These are phyloP conservation scores for Scedosporium minutisporum DNA, from an alignment of 2,329 filamentous ascomycete genomes.

Conservation along the genomic window DNA sequence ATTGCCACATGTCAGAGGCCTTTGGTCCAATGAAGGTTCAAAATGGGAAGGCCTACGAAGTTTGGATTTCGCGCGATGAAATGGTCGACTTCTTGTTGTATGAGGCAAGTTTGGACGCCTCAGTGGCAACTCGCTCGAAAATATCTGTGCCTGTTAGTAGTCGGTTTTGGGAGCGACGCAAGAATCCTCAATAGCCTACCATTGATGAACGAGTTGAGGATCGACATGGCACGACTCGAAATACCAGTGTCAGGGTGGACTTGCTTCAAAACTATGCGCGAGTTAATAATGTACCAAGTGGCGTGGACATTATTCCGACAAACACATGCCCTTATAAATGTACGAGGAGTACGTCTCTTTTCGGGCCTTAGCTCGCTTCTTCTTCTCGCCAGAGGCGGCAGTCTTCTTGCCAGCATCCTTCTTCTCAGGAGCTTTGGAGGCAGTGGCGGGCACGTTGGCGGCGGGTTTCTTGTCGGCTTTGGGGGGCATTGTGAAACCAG, in stretches of 20 bases:
- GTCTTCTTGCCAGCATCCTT: constrained; percentile 99
- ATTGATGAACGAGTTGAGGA: constrained; percentile 99
- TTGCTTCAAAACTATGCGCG: constrained; percentile 92
- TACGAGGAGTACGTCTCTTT: constrained; percentile 99
- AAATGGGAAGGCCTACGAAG: too few species aligned
- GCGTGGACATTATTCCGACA: too few species aligned
- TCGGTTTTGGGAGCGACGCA: constrained; percentile 8
- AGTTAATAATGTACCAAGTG: constrained; percentile 18
- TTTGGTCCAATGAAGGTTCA: too few species aligned
- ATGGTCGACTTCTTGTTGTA: constrained; percentile 99
- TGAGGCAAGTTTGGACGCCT: constrained; percentile 96
- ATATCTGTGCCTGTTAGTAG: constrained; percentile 76
- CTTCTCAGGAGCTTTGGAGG: constrained; percentile 71
- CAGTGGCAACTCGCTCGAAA: constrained; percentile 97
- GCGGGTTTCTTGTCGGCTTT: constrained; percentile 99
- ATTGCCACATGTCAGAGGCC: too few species aligned
- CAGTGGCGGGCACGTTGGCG: constrained; percentile 81
- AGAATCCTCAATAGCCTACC: constrained; percentile 44
- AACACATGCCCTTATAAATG: constrained; percentile 88
- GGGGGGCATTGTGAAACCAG: constrained; percentile 73
- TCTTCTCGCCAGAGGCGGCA: constrained; percentile 92
- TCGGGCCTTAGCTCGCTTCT: constrained; percentile 99
- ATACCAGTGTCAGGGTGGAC: constrained; percentile 99
- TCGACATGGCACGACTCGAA: constrained; percentile 99
- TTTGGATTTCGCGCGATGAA: constrained; percentile 98